Evolutionary conservation across 768 basidiomycete species (phyloP), one percentile per base, ranked within the genome.

Genomic region (Thelephora ganbajun): DNA sequence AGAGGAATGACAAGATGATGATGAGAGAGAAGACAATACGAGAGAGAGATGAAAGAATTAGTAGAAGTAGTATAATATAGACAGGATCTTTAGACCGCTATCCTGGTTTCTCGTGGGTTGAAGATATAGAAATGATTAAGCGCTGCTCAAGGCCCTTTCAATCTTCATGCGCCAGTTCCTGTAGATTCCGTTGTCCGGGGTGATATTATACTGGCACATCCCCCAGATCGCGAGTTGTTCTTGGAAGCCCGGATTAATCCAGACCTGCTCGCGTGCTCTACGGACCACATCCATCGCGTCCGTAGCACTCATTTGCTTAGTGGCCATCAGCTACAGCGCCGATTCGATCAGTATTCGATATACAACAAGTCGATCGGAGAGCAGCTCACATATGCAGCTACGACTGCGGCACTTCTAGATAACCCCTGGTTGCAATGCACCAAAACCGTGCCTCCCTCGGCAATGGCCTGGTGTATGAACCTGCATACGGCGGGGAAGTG

Each of bases 221-320:
- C 80, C 80, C 48, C 83, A 86, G 43, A 87, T 65, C 33, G 83
- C 77, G 22, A 87, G 72, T 54, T 87, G 83, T 63, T 84, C 80
- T 49, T 81, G 77, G 61, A 86, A 85, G 39, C 83, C 83, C n/a
- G 80, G 73, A 51, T 77, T 82, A 51, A 77, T 73, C 82, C 83
- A 85, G 46, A 84, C 81, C 56, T 84, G 80, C 61, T 83, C 77
- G 44, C 83, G 79, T 43, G 75, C 83, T 85, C 54, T 22, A 5
- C 83, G 72, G 50, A 86, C 74, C 33, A 65, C 63, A 44, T 76
- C 70, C 56, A 84, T 65, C 1, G 82, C 82, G 43, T 72, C 68
- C 4, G 80, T 73, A 6, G 70, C 67, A 45, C 66, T 69, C 18
- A 84, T 62, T 26, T 73, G 72, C 45, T 71, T 70, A 14, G 77